Evolutionary conservation across 495 filamentous ascomycete species (phyloP).

Genomic region (Rusavskia elegans): DNA sequence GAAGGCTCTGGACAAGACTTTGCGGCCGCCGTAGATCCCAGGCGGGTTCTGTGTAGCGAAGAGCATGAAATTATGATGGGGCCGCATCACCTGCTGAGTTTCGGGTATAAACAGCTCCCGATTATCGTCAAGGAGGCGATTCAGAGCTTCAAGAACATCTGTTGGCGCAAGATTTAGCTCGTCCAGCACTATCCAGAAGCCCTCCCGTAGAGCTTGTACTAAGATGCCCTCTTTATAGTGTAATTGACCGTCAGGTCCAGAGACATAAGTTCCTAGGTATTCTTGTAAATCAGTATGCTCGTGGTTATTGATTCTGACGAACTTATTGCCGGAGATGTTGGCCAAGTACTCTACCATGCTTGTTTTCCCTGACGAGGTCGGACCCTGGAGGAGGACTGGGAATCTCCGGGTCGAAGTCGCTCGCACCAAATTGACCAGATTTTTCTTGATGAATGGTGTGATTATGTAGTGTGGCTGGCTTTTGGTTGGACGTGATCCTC

Average conservation of each 20-base stretch:
- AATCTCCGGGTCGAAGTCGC: constrained; percentile 83
- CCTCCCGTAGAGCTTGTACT: constrained; percentile 79
- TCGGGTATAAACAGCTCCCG: constrained; percentile 95
- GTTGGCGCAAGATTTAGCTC: constrained; percentile 93
- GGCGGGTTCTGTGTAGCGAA: constrained; percentile 99
- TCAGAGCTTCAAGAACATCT: constrained; percentile 89
- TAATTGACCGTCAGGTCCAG: constrained; percentile 66
- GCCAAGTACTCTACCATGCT: constrained; percentile 98
- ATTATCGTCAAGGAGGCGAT: constrained; percentile 91
- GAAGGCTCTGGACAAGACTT: constrained; percentile 84
- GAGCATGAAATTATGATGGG: constrained; percentile 89
- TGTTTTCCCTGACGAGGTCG: constrained; percentile 93
- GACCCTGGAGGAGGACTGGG: constrained; percentile 91
- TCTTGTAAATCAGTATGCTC: constrained; percentile 98
- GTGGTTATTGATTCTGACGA: constrained; percentile 97
- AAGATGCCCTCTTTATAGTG: constrained; percentile 88
- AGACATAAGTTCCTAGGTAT: constrained; percentile 89
- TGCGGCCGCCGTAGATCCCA: constrained; percentile 87
- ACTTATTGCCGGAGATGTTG: constrained; percentile 87
- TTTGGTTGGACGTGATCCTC: constrained; percentile 47
- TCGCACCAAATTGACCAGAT: constrained; percentile 82
- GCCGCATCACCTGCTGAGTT: constrained; percentile 82
- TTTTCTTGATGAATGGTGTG: constrained; percentile 85
- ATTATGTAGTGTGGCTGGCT: constrained; percentile 85
- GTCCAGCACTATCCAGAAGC: constrained; percentile 95